Conservation (phyloP, 164 flowering plant genomes). For the Sextonia rubra region DNA sequence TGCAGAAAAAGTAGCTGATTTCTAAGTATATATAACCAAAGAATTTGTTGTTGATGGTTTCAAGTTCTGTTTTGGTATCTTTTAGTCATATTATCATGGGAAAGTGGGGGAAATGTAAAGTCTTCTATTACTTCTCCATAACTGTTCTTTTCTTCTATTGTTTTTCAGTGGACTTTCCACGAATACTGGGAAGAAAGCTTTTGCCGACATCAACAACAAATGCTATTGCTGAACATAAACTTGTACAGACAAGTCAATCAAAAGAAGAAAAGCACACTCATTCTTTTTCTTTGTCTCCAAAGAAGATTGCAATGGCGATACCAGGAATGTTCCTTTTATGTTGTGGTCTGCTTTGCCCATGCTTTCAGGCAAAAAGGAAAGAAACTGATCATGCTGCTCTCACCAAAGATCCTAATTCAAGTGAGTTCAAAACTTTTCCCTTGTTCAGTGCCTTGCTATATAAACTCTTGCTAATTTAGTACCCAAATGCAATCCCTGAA, state of each 20-base stretch:
- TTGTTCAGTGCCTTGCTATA: neutral
- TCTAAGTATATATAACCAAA: too few relatives aligned
- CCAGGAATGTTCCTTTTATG: slow-evolving; percentile 50
- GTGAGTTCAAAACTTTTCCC: slow-evolving; percentile 40
- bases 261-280: slow-evolving; percentile 15
- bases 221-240: slow-evolving; percentile 12
- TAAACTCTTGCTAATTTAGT: neutral
- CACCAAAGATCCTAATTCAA: slow-evolving; percentile 49
- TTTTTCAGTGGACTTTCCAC: slow-evolving; percentile 35
- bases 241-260: slow-evolving; percentile 8
- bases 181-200: slow-evolving; percentile 40
- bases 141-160: neutral
- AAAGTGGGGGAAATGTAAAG: neutral
- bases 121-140: neutral
- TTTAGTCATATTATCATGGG: neutral
- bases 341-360: slow-evolving; percentile 58
- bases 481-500: neutral
- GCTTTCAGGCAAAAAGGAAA: slow-evolving; percentile 52
- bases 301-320: slow-evolving; percentile 38
- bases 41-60: neutral
- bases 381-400: slow-evolving; percentile 36
- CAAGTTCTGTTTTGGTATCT: neutral
- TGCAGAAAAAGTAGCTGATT: neutral
- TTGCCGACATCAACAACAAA: slow-evolving; percentile 24
- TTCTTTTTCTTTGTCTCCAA: slow-evolving; percentile 17